Evolutionary conservation across 441 rosid species (phyloP).

Genomic region (Manihot esculenta): DNA sequence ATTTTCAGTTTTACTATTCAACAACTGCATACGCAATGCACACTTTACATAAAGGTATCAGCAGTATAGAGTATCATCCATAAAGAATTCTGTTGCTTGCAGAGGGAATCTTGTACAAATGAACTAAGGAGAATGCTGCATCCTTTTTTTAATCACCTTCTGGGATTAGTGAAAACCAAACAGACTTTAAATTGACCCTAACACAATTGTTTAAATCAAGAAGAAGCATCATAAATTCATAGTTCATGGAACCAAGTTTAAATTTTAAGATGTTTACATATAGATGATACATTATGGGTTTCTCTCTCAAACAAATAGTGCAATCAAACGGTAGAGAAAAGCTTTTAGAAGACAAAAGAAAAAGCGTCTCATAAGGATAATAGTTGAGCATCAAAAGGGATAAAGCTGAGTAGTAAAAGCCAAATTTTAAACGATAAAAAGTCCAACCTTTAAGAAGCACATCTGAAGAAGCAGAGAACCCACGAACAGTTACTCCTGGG

Average conservation of each 20-base stretch:
- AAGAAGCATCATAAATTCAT: background rate
- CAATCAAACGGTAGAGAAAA: slow-evolving; percentile 20
- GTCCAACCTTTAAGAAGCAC: slow-evolving; percentile 62
- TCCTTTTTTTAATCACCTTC: background rate
- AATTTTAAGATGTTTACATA: too few relatives aligned
- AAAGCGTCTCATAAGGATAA: slow-evolving; percentile 15
- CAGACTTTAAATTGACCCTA: background rate
- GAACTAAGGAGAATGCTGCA: background rate
- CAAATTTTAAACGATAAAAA: slow-evolving; percentile 14
- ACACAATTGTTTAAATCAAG: background rate
- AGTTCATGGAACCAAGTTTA: background rate
- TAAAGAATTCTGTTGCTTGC: background rate
- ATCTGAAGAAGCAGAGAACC: slow-evolving; percentile 44
- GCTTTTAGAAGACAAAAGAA: slow-evolving; percentile 26
- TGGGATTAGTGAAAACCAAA: background rate
- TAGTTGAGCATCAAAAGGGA: slow-evolving; percentile 20
- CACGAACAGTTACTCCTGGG: slow-evolving; percentile 38
- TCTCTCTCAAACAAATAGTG: slow-evolving; percentile 6
- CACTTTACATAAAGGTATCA: background rate
- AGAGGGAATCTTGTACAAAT: background rate
- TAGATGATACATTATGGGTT: background rate
- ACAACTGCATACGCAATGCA: background rate
- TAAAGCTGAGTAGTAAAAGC: slow-evolving; percentile 12
- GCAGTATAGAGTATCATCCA: background rate
- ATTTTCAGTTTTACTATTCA: too few relatives aligned